Percentiles rank a stretch among this genome's conserved stretches.
phyloP scores from a whole-genome alignment of 306 rosid species.

The Inga leiocalycina region DNA sequence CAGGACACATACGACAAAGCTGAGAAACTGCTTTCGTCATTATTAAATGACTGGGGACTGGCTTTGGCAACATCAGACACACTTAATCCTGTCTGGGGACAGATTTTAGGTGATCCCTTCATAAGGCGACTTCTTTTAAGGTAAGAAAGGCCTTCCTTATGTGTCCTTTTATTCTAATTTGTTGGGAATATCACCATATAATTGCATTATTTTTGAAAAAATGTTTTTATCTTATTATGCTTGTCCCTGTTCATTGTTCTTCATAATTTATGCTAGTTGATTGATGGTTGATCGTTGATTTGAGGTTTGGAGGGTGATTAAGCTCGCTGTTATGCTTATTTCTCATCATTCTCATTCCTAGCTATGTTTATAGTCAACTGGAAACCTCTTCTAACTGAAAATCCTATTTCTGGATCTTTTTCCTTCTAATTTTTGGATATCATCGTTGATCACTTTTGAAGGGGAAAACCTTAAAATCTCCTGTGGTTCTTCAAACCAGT shows the following conservation, averaged over 20 bases:
- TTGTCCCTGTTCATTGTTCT: not conserved
- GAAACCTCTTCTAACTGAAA: not conserved
- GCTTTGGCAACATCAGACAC: constrained; percentile 60
- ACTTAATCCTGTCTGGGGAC: constrained; percentile 89
- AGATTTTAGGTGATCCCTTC: constrained; percentile 80
- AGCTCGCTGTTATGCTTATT: not conserved
- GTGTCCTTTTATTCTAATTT: not conserved
- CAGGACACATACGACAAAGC: constrained; percentile 81
- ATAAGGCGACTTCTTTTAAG: constrained; percentile 87
- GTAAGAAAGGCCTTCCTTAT: constrained; percentile 41
- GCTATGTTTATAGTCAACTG: not conserved
- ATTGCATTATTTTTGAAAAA: not conserved
- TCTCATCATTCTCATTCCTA: not conserved
- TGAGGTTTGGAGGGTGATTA: not conserved
- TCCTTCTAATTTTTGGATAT: not conserved
- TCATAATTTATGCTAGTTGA: not conserved
- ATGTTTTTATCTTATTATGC: not conserved
- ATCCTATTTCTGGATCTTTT: not conserved
- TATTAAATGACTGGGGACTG: constrained; percentile 71
- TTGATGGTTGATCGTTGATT: not conserved
- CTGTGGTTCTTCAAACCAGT: not conserved
- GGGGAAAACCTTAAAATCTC: not conserved
- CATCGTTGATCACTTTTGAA: not conserved
- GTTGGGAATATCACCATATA: not conserved
- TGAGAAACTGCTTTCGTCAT: constrained; percentile 66